Base-by-base conservation (phyloP, 768 basidiomycete genomes). In the Hericium coralloides region DNA sequence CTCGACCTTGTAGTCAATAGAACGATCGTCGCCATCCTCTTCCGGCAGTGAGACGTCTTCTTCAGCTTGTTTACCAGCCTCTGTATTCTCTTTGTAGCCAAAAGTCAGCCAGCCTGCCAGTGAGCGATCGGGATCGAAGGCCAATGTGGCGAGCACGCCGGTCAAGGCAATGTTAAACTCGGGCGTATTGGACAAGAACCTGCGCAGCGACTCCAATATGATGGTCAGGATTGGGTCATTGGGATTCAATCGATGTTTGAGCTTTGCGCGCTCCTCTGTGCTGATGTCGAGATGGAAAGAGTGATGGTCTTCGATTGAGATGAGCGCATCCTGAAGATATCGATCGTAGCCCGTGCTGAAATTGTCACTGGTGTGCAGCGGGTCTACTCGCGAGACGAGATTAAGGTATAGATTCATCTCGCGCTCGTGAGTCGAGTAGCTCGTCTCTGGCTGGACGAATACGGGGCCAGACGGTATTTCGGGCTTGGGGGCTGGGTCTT, bases 21-120 rank as follows among this genome's bases (percentile, higher is more conserved):
- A 93, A 39, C 84, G 81, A 67, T 94, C 91, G 60, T 93, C 91
- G 15, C 80, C 82, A 59, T 84, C 83, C 58, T 80, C 77, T 38
- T 75, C 73, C 36, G 65, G 65, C 6, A 62, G 59, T 49, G 57
- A 55, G 22, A 57, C 59, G 48, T 65, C 60, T 43, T 60, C 49
- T 10, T 60, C 57, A 12, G 68, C 60, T 49, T 55, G 53, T 38
- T 22, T 48, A 56, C 51, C 57, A 25, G 47, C 60, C 48, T 56
- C 62, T 38, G 41, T 55, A 15, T 65, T 60, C 12, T 86, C 80
- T 53, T 70, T 75, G 4, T 72, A 59, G 12, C 76, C 77, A 65
- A 89, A 90, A 1, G 91, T 85, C 49, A 97, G 67, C 94, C 94
- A 98, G 1, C 94, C 93, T 0, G 86, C 82, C 23, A 97, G 74